Percentiles rank a stretch among this genome's conserved stretches.
Conservation (phyloP, 331 rosid species). For the Stylosanthes scabra region DNA sequence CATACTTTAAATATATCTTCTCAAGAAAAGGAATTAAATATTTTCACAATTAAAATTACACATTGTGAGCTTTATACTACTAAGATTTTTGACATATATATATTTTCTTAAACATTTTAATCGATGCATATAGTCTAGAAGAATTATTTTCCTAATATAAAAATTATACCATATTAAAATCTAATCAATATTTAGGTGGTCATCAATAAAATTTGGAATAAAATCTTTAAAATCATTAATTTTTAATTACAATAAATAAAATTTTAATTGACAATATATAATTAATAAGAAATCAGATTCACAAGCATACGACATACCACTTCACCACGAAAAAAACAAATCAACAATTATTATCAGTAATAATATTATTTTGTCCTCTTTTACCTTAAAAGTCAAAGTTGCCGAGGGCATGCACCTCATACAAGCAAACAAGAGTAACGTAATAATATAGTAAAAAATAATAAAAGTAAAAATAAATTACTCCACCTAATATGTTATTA, state of each 20-base stretch:
- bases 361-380: conserved; percentile 36
- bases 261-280: conserved; percentile 21
- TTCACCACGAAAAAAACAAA: no score
- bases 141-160: conserved; percentile 32
- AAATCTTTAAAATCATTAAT: conserved; percentile 35
- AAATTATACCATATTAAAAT: conserved; percentile 35
- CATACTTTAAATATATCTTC: background rate
- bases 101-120: conserved; percentile 7
- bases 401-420: background rate
- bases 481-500: no score
- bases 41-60: conserved; percentile 6
- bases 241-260: conserved; percentile 27
- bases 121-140: background rate
- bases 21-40: conserved; percentile 20
- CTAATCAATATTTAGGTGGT: conserved; percentile 20
- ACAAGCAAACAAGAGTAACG: background rate
- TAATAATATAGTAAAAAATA: background rate
- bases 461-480: no score
- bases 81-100: conserved; percentile 9
- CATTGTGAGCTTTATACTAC: background rate
- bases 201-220: conserved; percentile 30
- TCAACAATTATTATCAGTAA: conserved; percentile 24
- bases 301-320: background rate
- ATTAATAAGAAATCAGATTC: conserved; percentile 21
- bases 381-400: conserved; percentile 23